Evolutionary conservation across 805 yeast species (phyloP).

Genomic region (Ogataea degrootiae): DNA sequence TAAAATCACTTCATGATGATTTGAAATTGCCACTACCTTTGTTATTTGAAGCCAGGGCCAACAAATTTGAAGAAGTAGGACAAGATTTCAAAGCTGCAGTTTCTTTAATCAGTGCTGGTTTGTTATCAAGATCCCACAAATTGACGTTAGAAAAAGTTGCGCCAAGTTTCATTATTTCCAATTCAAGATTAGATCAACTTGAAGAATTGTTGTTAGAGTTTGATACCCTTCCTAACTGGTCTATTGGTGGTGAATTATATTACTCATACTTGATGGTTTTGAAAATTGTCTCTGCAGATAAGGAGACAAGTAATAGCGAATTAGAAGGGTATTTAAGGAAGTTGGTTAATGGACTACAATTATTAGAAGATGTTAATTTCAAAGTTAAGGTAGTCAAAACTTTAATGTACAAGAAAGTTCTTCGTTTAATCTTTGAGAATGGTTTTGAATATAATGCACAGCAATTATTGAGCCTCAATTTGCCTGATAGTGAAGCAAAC

Average conservation of each 20-base stretch:
- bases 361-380: conserved; percentile 33
- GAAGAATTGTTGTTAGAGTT: conserved; percentile 39
- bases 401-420: conserved; percentile 47
- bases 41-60: conserved; percentile 57
- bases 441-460: conserved; percentile 26
- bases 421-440: conserved; percentile 33
- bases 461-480: conserved; percentile 33
- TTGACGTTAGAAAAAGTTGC: conserved; percentile 57
- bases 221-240: conserved; percentile 44
- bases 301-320: conserved; percentile 4
- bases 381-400: conserved; percentile 45
- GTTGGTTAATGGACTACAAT: conserved; percentile 42
- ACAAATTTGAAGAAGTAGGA: conserved; percentile 42
- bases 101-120: conserved; percentile 56
- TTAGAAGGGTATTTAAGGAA: conserved; percentile 28
- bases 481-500: conserved; percentile 42
- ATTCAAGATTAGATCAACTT: conserved; percentile 28
- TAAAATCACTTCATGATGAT: conserved; percentile 33
- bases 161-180: conserved; percentile 62
- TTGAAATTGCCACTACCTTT: conserved; percentile 45
- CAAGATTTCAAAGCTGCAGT: conserved; percentile 57
- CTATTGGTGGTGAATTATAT: conserved; percentile 55
- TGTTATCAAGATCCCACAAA: conserved; percentile 60
- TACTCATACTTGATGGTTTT: conserved; percentile 40
- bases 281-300: conserved; percentile 9